These are phyloP conservation scores for Cordyceps militaris DNA, from an alignment of 2,329 filamentous ascomycete genomes.

Conservation along the genomic window DNA sequence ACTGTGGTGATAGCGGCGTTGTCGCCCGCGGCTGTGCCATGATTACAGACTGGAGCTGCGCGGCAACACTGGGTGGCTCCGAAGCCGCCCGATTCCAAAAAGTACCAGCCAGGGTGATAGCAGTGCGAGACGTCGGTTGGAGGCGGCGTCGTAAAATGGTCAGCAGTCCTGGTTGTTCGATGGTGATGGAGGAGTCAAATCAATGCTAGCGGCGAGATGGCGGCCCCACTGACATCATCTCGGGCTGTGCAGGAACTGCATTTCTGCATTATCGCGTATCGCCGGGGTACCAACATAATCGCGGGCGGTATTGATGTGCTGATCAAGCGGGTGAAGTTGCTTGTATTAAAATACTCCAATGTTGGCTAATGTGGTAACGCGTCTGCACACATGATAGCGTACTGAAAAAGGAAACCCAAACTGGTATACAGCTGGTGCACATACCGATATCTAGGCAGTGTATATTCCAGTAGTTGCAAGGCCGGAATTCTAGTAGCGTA, in stretches of 20 bases:
- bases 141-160: not conserved
- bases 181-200: not conserved
- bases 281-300: not conserved
- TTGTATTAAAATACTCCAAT: not conserved
- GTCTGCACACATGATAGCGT: not conserved
- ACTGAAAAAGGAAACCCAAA: not conserved
- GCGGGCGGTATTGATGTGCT: not conserved
- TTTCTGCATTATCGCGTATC: not conserved
- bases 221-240: constrained; percentile 9
- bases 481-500: not conserved
- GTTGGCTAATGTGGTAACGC: not conserved
- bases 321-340: not conserved
- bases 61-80: constrained; percentile 29
- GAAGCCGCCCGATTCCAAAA: constrained; percentile 41
- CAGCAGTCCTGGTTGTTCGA: not conserved
- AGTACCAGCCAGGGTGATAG: constrained; percentile 40
- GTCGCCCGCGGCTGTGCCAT: constrained; percentile 40
- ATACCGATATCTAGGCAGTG: not conserved
- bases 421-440: not conserved
- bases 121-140: not conserved
- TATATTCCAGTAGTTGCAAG: not conserved
- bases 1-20: constrained; percentile 60
- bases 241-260: not conserved
- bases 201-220: not conserved
- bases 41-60: constrained; percentile 27